Percentiles rank a stretch among this genome's conserved stretches.
phyloP scores from a whole-genome alignment of 306 rosid species.

The Vachellia collinsii region DNA sequence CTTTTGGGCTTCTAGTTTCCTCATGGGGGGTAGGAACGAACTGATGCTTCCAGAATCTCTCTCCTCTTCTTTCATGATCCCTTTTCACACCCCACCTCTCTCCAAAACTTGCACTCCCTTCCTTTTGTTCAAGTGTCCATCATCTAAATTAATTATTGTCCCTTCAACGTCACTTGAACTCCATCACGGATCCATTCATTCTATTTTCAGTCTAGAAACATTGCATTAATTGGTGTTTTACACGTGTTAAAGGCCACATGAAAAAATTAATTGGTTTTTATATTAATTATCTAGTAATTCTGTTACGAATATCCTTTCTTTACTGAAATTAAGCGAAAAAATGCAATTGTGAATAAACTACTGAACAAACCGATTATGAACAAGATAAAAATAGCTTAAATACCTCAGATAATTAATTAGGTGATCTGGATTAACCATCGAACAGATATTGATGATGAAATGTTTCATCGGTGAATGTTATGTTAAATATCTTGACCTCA shows the following conservation, averaged over 20 bases:
- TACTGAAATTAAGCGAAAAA: too few species aligned
- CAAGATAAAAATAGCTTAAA: not conserved
- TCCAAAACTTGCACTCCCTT: too few species aligned
- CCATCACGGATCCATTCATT: not conserved
- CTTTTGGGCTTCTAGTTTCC: constrained; percentile 58
- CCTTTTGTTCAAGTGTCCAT: not conserved
- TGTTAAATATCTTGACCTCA: not conserved
- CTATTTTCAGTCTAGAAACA: not conserved
- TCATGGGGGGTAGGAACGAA: constrained; percentile 62
- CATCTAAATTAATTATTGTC: not conserved
- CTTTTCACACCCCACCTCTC: constrained; percentile 45
- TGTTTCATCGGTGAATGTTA: not conserved
- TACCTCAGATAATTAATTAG: not conserved
- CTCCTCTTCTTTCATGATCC: constrained; percentile 18
- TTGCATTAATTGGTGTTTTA: too few species aligned
- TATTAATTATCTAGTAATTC: too few species aligned
- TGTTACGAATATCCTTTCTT: too few species aligned
- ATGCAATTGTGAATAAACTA: too few species aligned
- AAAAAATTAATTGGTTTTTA: too few species aligned
- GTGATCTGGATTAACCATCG: not conserved
- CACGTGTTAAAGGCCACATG: too few species aligned
- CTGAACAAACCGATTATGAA: not conserved
- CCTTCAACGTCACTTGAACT: not conserved
- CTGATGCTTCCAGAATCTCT: constrained; percentile 35
- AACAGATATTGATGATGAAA: not conserved